Evolutionary conservation across 2,329 filamentous ascomycete species (phyloP), one percentile per base, ranked within the genome.

Genomic region (Fusarium irregulare): DNA sequence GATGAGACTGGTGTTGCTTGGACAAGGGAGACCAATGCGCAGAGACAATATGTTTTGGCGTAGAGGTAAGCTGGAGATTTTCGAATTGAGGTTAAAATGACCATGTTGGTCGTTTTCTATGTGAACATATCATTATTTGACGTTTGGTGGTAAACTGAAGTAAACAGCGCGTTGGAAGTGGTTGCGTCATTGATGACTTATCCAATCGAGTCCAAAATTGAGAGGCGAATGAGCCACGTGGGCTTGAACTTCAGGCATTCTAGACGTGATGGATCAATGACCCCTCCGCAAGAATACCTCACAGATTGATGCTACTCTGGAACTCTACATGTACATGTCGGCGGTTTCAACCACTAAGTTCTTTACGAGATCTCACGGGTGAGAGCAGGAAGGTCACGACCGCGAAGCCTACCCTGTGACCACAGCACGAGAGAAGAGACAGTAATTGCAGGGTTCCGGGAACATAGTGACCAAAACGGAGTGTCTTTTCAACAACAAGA

Each of bases 21-120:
- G 3, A 71, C 70, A 2, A 75, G 58, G 6, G 69, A 63, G 12
- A 75, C 65, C 11, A 75, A 32, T 13, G 67, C 71, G 18, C 73
- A 75, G 0, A 75, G 48, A 32, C 66, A 75, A 6, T 74, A 75
- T 0, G 67, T 70, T 50, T 75, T 75, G 0, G 64, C 50, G 16
- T 75, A 75, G 1, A 75, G 54, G 16, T 75, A 75, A 21, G 71
- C 58, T 14, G 73, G 67, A 3, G 73, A 75, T 42, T 75, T 72
- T 2, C 73, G 63, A 6, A 75, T 7, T 4, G 73, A 60, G 14
- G 61, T 63, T 40, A 75, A 47, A 27, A 75, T 53, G 21, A 74
- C 73, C 73, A 75, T 75, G 12, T 30, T 71, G 34, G 18, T 11
- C n/a, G 14, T 3, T 10, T 13, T 18, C 0, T 12, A 18, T 3